A percentile compares a stretch with the other conserved stretches of the same genome.
phyloP scores from a whole-genome alignment of 257 asterid species.

The Lantana camara region DNA sequence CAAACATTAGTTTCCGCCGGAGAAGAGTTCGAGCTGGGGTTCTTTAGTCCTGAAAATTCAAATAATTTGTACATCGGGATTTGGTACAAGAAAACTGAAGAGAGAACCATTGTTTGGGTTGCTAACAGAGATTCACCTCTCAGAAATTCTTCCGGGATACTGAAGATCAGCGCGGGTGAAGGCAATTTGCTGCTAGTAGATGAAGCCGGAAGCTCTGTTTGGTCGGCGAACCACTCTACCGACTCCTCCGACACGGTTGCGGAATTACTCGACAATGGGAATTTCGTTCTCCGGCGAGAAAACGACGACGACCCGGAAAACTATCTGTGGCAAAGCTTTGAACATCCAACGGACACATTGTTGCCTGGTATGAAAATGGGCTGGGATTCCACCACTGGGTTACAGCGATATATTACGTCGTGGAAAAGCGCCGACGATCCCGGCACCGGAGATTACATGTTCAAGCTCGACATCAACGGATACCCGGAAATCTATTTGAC shows the following conservation, averaged over 20 bases:
- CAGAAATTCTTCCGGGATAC: conserved; percentile 45
- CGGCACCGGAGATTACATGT: conserved; percentile 67
- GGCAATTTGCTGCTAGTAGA: conserved; percentile 53
- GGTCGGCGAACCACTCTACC: conserved; percentile 58
- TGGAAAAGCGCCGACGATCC: conserved; percentile 76
- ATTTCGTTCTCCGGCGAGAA: conserved; percentile 52
- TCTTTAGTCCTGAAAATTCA: conserved; percentile 46
- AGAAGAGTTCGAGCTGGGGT: conserved; percentile 67
- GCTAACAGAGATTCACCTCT: conserved; percentile 79
- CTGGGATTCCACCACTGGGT: conserved; percentile 76
- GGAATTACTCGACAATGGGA: conserved; percentile 61
- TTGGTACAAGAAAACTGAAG: conserved; percentile 55
- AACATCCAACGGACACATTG: conserved; percentile 78
- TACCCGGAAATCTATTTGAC: conserved; percentile 60
- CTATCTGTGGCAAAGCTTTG: conserved; percentile 75
- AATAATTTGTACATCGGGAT: conserved; percentile 58
- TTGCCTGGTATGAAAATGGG: conserved; percentile 93
- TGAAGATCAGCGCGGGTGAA: conserved; percentile 46
- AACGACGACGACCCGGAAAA: conserved; percentile 31
- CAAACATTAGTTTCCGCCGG: conserved; percentile 49
- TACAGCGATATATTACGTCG: conserved; percentile 54
- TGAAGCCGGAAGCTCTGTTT: conserved; percentile 36
- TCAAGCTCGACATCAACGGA: conserved; percentile 56
- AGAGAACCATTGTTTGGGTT: conserved; percentile 70
- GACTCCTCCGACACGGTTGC: conserved; percentile 39